These are phyloP conservation scores for Fomitopsis schrenkii DNA, from an alignment of 1,284 basidiomycete species.

Conservation along the genomic window DNA sequence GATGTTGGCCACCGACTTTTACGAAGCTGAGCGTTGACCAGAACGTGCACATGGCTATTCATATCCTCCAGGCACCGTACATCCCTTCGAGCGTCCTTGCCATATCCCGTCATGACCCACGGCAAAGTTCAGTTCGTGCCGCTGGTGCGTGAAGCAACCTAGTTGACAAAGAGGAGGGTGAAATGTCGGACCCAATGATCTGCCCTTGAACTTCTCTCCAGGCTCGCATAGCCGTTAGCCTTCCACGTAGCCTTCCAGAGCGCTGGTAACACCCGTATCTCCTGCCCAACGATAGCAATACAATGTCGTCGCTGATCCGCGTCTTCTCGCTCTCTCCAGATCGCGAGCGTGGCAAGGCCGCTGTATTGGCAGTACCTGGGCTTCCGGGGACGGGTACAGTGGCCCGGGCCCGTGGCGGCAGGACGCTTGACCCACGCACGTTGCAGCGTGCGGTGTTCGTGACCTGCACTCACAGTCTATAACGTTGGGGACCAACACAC, in stretches of 20 bases:
- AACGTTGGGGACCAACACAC: not conserved
- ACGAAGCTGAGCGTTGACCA: too few species aligned
- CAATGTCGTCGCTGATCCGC: not conserved
- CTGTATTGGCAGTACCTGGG: not conserved
- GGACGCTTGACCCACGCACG: not conserved
- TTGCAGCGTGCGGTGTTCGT: not conserved
- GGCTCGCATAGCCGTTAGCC: not conserved
- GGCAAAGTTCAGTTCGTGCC: too few species aligned
- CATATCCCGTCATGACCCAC: too few species aligned
- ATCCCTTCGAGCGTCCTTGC: too few species aligned
- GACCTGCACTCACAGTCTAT: not conserved
- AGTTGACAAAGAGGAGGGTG: not conserved
- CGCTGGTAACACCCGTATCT: not conserved
- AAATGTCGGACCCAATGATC: not conserved
- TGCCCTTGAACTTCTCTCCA: not conserved
- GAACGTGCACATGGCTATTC: too few species aligned
- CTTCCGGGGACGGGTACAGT: not conserved
- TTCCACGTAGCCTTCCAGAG: not conserved
- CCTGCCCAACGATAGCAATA: not conserved
- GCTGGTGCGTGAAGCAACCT: too few species aligned
- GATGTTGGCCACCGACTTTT: too few species aligned
- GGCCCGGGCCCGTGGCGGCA: not conserved
- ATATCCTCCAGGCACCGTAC: too few species aligned
- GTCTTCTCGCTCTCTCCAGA: not conserved
- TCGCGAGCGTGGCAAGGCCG: not conserved